These are phyloP conservation scores for Aschersonia sp. DNA, from an alignment of 2,329 filamentous ascomycete species.

Conservation along the genomic window DNA sequence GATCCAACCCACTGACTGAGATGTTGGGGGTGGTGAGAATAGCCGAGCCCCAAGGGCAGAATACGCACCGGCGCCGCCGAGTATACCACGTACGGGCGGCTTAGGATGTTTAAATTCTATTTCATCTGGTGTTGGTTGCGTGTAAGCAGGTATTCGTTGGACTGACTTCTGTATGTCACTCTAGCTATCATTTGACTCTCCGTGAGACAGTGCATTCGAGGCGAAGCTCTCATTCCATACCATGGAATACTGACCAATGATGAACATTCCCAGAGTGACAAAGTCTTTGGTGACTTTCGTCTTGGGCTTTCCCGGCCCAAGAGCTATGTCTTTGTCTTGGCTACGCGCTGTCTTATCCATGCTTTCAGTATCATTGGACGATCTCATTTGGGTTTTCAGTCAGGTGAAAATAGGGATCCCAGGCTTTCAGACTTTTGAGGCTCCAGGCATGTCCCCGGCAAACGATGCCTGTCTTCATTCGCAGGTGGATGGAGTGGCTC, in stretches of 20 bases:
- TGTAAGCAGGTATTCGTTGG: not conserved
- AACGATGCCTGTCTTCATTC: too few species aligned
- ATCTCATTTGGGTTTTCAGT: too few species aligned
- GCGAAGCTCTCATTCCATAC: not conserved
- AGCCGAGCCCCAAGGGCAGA: slow-evolving; percentile 79
- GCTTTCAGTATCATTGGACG: too few species aligned
- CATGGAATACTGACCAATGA: slow-evolving; percentile 45
- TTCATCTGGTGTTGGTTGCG: slow-evolving; percentile 46
- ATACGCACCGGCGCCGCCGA: slow-evolving; percentile 84
- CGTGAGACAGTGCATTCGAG: not conserved
- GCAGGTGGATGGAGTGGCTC: too few species aligned
- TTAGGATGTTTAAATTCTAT: slow-evolving; percentile 69
- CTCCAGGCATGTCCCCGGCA: too few species aligned
- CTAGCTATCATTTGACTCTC: not conserved
- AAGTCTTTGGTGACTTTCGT: slow-evolving; percentile 34
- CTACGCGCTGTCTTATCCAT: not conserved
- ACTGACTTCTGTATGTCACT: not conserved
- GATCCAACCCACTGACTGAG: slow-evolving; percentile 70
- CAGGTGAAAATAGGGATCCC: too few species aligned
- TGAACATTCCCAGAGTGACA: slow-evolving; percentile 60
- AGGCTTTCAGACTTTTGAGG: too few species aligned
- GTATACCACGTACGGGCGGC: slow-evolving; percentile 54
- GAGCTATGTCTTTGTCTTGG: not conserved
- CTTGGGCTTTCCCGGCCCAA: not conserved
- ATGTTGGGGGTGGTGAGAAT: slow-evolving; percentile 56